Percentiles rank a stretch among this genome's conserved stretches.
These are phyloP conservation scores for Suillus paluster DNA, from an alignment of 768 basidiomycete genomes.

Conservation along the genomic window DNA sequence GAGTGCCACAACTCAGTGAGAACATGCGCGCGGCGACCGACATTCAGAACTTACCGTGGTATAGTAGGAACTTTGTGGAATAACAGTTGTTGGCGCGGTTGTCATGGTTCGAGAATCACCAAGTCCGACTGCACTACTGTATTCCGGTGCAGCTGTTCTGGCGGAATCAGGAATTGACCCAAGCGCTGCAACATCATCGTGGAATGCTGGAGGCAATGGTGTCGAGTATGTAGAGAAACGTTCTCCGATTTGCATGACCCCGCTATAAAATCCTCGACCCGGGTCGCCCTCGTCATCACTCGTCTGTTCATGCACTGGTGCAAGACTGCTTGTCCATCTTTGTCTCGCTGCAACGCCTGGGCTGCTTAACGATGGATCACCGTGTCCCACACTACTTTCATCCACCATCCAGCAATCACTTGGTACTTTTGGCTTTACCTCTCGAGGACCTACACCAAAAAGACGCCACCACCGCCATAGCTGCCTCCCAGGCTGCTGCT, in stretches of 20 bases:
- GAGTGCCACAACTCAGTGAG: not conserved
- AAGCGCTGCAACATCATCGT: not conserved
- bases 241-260: constrained; percentile 27
- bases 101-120: not conserved
- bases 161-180: not conserved
- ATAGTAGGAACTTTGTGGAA: not conserved
- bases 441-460: constrained; percentile 28
- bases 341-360: constrained; percentile 5
- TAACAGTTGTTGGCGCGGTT: not conserved
- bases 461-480: constrained; percentile 28
- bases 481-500: constrained; percentile 9
- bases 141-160: constrained; percentile 10
- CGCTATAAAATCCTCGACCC: not conserved
- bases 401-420: constrained; percentile 26
- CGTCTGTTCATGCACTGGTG: constrained; percentile 14
- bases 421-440: constrained; percentile 30
- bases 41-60: constrained; percentile 2
- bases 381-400: constrained; percentile 25
- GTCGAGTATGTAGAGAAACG: constrained; percentile 19
- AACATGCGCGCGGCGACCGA: not conserved
- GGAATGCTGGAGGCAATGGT: constrained; percentile 5
- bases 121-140: constrained; percentile 4
- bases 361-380: constrained; percentile 14
- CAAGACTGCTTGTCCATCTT: constrained; percentile 13
- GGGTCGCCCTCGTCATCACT: constrained; percentile 12